Base-by-base conservation (phyloP, 768 basidiomycete species). In the Fomitopsis pulvina region DNA sequence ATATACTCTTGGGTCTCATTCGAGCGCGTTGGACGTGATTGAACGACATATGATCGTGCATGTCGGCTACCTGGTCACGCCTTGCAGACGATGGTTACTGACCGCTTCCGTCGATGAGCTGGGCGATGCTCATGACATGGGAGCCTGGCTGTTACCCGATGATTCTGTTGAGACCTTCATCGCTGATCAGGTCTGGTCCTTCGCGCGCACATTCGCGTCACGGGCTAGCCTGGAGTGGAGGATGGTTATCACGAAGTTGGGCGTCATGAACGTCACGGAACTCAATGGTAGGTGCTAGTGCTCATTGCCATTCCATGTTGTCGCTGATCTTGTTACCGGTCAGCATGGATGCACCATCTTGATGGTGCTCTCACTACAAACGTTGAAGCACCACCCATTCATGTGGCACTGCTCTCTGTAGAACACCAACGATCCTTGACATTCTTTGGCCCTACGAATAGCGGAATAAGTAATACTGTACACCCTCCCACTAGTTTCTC, bases 161-260 rank as follows among this genome's bases (percentile, higher is more conserved):
- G 61, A 63, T 14, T 22, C 40, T n/a, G 59, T 63, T 5, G 78
- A 80, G 52, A 65, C 66, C 12, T 78, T 78, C 52, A 64, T 79
- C 3, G 74, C 83, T 2, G 68, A 65, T 43, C 79, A 79, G 51
- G 71, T 92, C 6, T 91, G 89, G 88, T 73, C 74, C 12, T 88
- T 92, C 64, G 77, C 75, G 0, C 61, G 76, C 47, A 71, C 75
- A 29, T 78, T 86, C 57, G 79, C 82, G 10, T 74, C 72, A 58
- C 78, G 71, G 53, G 83, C 83, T 10, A 79, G 81, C 60, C 69
- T 90, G 20, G 88, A 92, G 61, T 93, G 91, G 91, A 75, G 84
- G 45, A 67, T 92, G 10, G 81, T 85, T 8, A 71, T 93, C 50
- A 69, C 84, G 5, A 87, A 83, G 60, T 65, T 84, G 3, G 90